A percentile compares a stretch with the other conserved stretches of the same genome.
phyloP scores from a whole-genome alignment of 176 grass and related monocot genomes.

The Zoysia japonica region DNA sequence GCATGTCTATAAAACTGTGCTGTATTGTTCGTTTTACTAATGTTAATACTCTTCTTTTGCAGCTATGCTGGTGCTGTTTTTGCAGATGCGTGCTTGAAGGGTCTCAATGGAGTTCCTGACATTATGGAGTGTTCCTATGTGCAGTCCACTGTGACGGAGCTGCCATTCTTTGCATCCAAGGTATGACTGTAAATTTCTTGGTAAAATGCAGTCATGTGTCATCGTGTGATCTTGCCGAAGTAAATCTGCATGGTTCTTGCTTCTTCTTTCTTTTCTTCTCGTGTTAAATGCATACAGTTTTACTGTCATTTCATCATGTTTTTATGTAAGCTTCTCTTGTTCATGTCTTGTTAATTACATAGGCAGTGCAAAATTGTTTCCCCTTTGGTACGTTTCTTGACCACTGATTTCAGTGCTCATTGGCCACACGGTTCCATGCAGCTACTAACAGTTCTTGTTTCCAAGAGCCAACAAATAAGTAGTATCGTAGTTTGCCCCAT shows the following conservation, averaged over 20 bases:
- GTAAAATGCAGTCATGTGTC: not conserved
- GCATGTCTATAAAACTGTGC: constrained; percentile 1
- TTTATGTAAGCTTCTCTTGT: not conserved
- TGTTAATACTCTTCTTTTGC: not conserved
- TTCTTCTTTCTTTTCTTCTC: not conserved
- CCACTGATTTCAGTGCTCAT: not conserved
- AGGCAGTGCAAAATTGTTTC: not conserved
- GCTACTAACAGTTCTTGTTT: not conserved
- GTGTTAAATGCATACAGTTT: not conserved
- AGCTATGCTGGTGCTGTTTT: constrained; percentile 97
- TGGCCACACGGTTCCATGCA: not conserved
- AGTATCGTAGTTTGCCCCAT: not conserved
- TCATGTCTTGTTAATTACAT: not conserved
- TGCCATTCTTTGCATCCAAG: constrained; percentile 99
- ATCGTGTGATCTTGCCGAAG: not conserved
- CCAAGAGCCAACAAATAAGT: not conserved
- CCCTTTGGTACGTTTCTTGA: not conserved
- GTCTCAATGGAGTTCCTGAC: constrained; percentile 84
- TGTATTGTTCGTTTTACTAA: constrained; percentile 14
- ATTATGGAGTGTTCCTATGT: constrained; percentile 92
- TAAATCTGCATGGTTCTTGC: not conserved
- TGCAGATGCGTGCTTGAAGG: constrained; percentile 98
- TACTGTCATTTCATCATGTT: not conserved
- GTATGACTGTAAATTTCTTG: constrained; percentile 26
- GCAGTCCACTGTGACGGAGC: constrained; percentile 82